These are phyloP conservation scores for Rhodotorula sp. DNA, from an alignment of 1,284 basidiomycete genomes.

Conservation along the genomic window DNA sequence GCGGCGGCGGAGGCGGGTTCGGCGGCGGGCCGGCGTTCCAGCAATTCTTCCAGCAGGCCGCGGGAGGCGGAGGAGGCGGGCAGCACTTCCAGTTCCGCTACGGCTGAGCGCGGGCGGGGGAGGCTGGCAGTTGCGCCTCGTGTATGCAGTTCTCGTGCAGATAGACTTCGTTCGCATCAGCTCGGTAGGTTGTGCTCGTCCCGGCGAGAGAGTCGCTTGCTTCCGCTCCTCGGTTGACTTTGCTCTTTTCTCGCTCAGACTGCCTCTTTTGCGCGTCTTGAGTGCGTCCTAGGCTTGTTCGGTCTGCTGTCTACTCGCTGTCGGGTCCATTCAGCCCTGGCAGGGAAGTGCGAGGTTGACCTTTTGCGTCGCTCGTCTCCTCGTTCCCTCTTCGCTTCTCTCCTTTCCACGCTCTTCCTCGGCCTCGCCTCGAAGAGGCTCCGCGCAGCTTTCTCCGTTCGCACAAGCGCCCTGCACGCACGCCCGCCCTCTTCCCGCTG, in stretches of 20 bases:
- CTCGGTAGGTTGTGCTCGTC: too few species aligned
- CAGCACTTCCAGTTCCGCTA: slow-evolving; percentile 54
- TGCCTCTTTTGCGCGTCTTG: too few species aligned
- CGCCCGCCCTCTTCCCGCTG: neutral
- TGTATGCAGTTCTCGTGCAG: too few species aligned
- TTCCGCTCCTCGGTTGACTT: too few species aligned
- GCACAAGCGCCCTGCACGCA: too few species aligned
- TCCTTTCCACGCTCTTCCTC: neutral
- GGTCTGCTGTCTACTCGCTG: too few species aligned
- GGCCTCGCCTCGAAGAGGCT: neutral
- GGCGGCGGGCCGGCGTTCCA: neutral
- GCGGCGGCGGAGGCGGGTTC: slow-evolving; percentile 24
- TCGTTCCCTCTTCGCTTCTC: neutral
- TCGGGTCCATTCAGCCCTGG: too few species aligned
- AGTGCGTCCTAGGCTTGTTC: too few species aligned
- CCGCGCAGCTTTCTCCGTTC: too few species aligned
- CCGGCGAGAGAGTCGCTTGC: too few species aligned
- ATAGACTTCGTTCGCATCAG: too few species aligned
- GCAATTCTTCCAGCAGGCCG: slow-evolving; percentile 54
- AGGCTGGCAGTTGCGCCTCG: neutral
- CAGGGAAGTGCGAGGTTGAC: neutral
- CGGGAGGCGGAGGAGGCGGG: slow-evolving; percentile 44
- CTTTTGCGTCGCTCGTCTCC: neutral
- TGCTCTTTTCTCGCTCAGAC: too few species aligned
- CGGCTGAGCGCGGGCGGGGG: slow-evolving; percentile 18